phyloP scores from a whole-genome alignment of 202 grass and related monocot species.

The Brachypodium distachyon region DNA sequence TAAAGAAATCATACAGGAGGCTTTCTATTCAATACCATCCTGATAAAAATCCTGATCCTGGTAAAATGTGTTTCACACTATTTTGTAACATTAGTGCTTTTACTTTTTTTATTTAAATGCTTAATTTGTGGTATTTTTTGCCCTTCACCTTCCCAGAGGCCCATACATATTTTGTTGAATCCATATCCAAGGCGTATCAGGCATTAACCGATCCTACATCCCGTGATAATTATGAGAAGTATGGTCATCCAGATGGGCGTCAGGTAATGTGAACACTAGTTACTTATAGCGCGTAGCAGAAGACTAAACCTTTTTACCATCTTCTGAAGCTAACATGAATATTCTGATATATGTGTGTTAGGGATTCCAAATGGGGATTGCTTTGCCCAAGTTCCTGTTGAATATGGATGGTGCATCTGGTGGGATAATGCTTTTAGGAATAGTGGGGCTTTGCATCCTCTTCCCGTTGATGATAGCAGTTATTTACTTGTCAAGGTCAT shows the following conservation, averaged over 20 bases:
- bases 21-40: constrained; percentile 97
- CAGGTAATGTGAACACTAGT: constrained; percentile 54
- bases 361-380: constrained; percentile 99
- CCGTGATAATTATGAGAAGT: constrained; percentile 99
- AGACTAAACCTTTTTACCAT: not conserved
- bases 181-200: constrained; percentile 99
- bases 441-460: constrained; percentile 95
- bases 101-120: constrained; percentile 1
- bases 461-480: constrained; percentile 95
- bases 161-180: constrained; percentile 93
- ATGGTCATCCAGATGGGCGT: constrained; percentile 97
- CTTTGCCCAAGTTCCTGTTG: constrained; percentile 88
- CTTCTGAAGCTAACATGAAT: constrained; percentile 2
- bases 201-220: constrained; percentile 90
- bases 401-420: constrained; percentile 97
- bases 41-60: constrained; percentile 99
- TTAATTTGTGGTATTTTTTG: constrained; percentile 2
- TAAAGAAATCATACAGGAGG: constrained; percentile 92
- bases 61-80: constrained; percentile 22
- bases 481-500: constrained; percentile 99
- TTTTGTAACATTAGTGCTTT: not conserved
- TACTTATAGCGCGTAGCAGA: not conserved
- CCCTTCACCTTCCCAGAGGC: constrained; percentile 54
- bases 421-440: constrained; percentile 85
- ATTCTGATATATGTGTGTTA: constrained; percentile 11